These are phyloP conservation scores for Fragaria nilgerrensis DNA, from an alignment of 306 rosid species.

Conservation along the genomic window DNA sequence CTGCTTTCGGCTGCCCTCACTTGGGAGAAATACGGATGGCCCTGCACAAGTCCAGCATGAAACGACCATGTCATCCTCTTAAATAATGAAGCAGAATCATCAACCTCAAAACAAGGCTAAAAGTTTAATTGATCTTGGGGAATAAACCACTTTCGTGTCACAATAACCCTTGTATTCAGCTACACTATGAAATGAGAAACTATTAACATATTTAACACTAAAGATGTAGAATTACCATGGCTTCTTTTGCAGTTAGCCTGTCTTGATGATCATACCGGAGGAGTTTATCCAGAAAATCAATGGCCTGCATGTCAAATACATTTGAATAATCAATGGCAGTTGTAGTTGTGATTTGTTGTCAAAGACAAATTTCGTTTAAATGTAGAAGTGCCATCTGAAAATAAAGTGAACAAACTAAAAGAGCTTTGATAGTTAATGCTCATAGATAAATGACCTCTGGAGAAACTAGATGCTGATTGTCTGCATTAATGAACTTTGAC, in stretches of 20 bases:
- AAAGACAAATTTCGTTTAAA: neutral
- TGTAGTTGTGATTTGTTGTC: constrained; percentile 2
- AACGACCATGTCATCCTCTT: constrained; percentile 14
- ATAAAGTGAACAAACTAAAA: neutral
- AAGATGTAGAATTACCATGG: constrained; percentile 61
- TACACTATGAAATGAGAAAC: neutral
- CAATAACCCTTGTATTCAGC: neutral
- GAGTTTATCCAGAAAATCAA: constrained; percentile 97
- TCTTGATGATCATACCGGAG: constrained; percentile 96
- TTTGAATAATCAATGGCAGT: constrained; percentile 22
- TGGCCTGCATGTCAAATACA: constrained; percentile 56
- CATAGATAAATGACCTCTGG: constrained; percentile 63
- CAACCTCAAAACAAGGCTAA: neutral
- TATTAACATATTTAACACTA: neutral
- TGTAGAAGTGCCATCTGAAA: neutral
- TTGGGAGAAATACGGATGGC: constrained; percentile 84
- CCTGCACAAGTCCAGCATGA: constrained; percentile 42
- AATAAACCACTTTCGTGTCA: neutral
- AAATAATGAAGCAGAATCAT: neutral
- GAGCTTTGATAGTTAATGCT: neutral
- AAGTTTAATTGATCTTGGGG: neutral
- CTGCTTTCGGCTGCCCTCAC: constrained; percentile 96
- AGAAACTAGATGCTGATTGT: constrained; percentile 95
- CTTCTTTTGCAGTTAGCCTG: constrained; percentile 94
- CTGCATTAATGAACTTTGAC: constrained; percentile 89